Percentiles rank a stretch among this genome's conserved stretches.
Evolutionary conservation across 176 grass and related monocot genomes (phyloP).

Genomic region (Phyllostachys edulis): DNA sequence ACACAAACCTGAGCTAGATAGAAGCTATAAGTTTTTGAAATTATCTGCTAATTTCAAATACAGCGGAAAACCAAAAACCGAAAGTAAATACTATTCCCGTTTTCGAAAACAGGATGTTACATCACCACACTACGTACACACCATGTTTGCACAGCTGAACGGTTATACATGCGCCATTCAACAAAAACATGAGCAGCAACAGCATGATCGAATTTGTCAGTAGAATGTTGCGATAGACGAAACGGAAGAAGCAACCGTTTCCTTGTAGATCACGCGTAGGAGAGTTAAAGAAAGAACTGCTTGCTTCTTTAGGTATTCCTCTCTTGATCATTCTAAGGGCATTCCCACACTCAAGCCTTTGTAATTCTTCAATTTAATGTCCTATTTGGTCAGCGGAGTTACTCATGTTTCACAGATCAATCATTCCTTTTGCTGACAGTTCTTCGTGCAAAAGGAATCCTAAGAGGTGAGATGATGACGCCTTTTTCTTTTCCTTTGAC

Average conservation of each 20-base stretch:
- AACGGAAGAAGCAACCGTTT: constrained; percentile 17
- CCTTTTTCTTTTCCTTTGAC: not conserved
- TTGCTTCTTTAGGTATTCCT: not conserved
- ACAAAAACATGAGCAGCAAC: not conserved
- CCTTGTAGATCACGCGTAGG: not conserved
- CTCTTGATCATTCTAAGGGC: not conserved
- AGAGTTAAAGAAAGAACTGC: not conserved
- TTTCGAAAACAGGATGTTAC: not conserved
- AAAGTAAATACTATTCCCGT: too few species aligned
- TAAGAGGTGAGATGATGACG: not conserved
- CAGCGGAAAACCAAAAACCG: too few species aligned
- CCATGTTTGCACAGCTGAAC: not conserved
- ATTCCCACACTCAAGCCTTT: not conserved
- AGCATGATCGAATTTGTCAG: constrained; percentile 3
- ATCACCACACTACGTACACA: not conserved
- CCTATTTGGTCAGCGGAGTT: not conserved
- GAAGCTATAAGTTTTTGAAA: too few species aligned
- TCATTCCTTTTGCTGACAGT: not conserved
- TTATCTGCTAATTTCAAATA: too few species aligned
- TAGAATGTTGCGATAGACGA: constrained; percentile 17
- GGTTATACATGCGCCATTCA: not conserved
- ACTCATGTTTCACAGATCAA: not conserved
- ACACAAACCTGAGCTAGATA: too few species aligned
- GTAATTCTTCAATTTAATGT: not conserved
- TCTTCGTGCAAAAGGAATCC: not conserved